Percentiles rank a stretch among this genome's conserved stretches.
Conservation (phyloP, 352 stramenopile genomes). For the Phytophthora citrophthora region DNA sequence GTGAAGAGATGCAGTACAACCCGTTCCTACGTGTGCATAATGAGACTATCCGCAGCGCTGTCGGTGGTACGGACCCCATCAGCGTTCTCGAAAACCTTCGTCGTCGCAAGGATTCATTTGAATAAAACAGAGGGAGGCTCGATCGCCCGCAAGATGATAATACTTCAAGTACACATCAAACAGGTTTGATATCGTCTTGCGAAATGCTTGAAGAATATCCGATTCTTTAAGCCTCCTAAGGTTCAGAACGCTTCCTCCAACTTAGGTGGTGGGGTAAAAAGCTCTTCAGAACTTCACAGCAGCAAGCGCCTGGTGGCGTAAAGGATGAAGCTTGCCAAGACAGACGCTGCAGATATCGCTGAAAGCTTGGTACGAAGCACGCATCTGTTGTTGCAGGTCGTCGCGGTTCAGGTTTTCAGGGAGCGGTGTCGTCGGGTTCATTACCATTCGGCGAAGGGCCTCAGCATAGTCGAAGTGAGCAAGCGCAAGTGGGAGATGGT, state of each 20-base stretch:
- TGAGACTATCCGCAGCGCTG: conserved; percentile 82
- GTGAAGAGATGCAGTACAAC: conserved; percentile 90
- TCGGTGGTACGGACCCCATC: conserved; percentile 76
- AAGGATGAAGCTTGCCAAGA: conserved; percentile 36
- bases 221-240: conserved; percentile 1
- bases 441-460: conserved; percentile 34
- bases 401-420: conserved; percentile 28
- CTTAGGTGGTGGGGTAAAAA: too few species aligned
- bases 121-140: conserved; percentile 32
- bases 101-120: conserved; percentile 77
- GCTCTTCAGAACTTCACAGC: conserved; percentile 32
- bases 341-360: conserved; percentile 43
- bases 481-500: conserved; percentile 45
- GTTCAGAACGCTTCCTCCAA: too few species aligned
- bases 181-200: not conserved
- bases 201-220: not conserved
- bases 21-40: conserved; percentile 87
- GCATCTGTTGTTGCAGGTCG: conserved; percentile 37
- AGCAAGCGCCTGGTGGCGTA: conserved; percentile 34
- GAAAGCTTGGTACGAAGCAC: conserved; percentile 37
- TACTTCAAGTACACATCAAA: not conserved
- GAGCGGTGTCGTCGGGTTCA: conserved; percentile 20
- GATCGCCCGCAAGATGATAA: not conserved
- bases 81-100: conserved; percentile 85
- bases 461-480: conserved; percentile 52